Evolutionary conservation across 345 rosid species (phyloP), one percentile per base, ranked within the genome.

Genomic region (Lepidium didymum): DNA sequence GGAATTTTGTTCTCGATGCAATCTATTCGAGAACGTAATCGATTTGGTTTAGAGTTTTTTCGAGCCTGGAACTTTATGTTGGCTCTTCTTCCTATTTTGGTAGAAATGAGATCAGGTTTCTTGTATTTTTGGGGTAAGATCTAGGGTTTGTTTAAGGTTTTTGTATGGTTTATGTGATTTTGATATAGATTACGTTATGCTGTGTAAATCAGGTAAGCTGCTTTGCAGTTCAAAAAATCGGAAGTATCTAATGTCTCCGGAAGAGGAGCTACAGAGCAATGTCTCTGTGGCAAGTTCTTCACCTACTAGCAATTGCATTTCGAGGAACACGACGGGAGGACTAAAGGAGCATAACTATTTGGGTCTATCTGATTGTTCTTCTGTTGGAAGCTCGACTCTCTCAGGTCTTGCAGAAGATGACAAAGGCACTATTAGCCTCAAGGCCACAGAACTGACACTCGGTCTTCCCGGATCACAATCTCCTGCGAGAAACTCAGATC

Each of bases 381-480:
- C 93, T 6, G 92, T 84, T 61, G 95, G 85, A 63, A 88, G 93
- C 66, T 90, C 86, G 7, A 81, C 76, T 19, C 88, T 83, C 54
- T 83, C 86, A 0, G 78, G 78, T 60, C 74, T 80, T 58, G 69
- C 69, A 0, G 87, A 77, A 27, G 87, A 77, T 52, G 80, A 68
- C 46, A 86, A 81, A 81, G 83, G 54, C 57, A 82, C 74, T 64
- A 78, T 87, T 55, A 86, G 91, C 73, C 61, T 92, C 61, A 89
- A 86, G 80, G 96, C 96, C 15, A 86, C 96, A 0, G 98, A 92
- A 68, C 68, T 92, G 43, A 81, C 89, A 57, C 97, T 92, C 2
- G 97, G 98, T 33, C 97, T 90, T 62, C 98, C 98, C 0, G 96
- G 98, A 61, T 87, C 93, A 3, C 90, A 58, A 40, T 92, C 91